Base-by-base conservation (phyloP, 2,329 filamentous ascomycete species). In the Fusarium haematococcum region DNA sequence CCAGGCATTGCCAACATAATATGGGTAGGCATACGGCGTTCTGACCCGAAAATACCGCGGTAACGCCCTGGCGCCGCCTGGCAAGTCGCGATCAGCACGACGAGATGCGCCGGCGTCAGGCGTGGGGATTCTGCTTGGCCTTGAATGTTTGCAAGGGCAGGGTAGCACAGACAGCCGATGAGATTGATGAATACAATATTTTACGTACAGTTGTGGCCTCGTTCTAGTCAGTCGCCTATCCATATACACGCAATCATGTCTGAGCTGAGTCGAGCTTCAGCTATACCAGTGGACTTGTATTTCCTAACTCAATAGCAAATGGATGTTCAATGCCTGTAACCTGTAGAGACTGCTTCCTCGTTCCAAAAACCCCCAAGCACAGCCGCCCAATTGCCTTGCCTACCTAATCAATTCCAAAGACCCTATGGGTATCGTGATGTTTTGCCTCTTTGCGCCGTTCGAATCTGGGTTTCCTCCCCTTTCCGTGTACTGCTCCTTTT, bases 351-450 rank as follows among this genome's bases (percentile, higher is more conserved):
- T 43, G 61, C 33, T 20, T 14, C 27, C 27, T 37, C 50, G 23
- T 65, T 69, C 61, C 65, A 75, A 72, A 72, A 69, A 67, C 58
- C 71, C 68, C 68, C 69, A 13, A 60, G 60, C 57, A 63, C 52
- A 54, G 48, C 35, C 65, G 65, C 59, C 54, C 62, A 61, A 59
- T 56, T 33, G 41, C 41, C 41, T 45, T 45, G 41, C 63, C 60
- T 65, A 52, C 50, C 41, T 66, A 61, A 69, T 65, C 68, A 70
- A 75, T 70, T 61, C 63, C 63, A 75, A 76, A 76, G 71, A 75
- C 75, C 77, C 76, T 70, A 62, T 73, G 73, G 77, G 70, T 79
- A 79, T 79, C 76, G 74, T 79, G 68, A 69, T 70, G 37, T 54
- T 78, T 61, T 35, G 41, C 57, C 62, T 60, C 23, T 67, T 67